These are phyloP conservation scores for Yamadazyma epiphylla DNA, from an alignment of 1,139 yeast genomes.

Conservation along the genomic window DNA sequence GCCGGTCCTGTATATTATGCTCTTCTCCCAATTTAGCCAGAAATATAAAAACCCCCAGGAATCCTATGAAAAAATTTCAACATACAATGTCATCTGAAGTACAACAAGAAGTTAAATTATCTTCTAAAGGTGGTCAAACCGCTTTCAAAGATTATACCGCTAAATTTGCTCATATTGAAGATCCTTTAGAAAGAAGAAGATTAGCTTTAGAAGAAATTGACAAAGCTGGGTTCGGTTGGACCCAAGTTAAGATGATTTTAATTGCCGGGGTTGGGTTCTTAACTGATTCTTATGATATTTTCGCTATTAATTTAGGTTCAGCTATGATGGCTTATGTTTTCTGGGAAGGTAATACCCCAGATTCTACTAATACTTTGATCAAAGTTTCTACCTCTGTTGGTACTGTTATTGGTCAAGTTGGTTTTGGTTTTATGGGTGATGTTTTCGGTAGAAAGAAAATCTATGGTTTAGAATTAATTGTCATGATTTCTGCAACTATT, in stretches of 20 bases:
- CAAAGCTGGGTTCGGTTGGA: conserved; percentile 82
- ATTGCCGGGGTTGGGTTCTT: conserved; percentile 95
- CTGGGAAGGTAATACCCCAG: conserved; percentile 62
- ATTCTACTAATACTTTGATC: conserved; percentile 67
- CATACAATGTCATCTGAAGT: conserved; percentile 1
- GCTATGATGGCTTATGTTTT: conserved; percentile 71
- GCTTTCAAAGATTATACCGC: conserved; percentile 85
- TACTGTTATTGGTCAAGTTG: conserved; percentile 86
- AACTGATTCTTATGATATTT: conserved; percentile 89
- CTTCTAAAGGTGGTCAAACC: conserved; percentile 68
- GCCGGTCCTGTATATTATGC: too few relatives aligned
- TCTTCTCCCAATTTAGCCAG: too few relatives aligned
- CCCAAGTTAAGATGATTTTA: conserved; percentile 78
- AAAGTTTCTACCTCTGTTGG: conserved; percentile 92
- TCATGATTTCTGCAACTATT: conserved; percentile 77
- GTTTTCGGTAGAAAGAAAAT: conserved; percentile 81
- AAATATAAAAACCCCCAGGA: too few relatives aligned
- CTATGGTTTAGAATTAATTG: conserved; percentile 80
- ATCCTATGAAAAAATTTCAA: too few relatives aligned
- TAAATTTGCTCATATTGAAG: conserved; percentile 80
- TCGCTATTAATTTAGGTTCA: conserved; percentile 80
- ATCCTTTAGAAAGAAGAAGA: conserved; percentile 87
- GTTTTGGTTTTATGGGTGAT: conserved; percentile 86
- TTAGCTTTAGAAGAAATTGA: conserved; percentile 86
- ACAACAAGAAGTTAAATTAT: conserved; percentile 12